A percentile compares a stretch with the other conserved stretches of the same genome.
Conservation (phyloP, 768 basidiomycete genomes). For the Tulasnella sp. region DNA sequence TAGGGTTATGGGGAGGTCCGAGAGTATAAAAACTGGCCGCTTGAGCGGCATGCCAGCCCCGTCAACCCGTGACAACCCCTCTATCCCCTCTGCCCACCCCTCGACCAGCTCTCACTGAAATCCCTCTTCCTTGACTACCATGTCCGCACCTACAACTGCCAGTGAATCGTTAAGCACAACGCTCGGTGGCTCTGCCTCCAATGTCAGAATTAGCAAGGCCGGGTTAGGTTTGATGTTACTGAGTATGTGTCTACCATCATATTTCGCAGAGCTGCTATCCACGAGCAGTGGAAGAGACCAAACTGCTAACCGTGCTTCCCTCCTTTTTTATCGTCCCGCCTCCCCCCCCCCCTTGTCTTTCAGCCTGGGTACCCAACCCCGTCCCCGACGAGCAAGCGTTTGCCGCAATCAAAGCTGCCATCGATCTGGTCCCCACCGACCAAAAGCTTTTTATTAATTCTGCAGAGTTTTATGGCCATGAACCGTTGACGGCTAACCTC, state of each 20-base stretch:
- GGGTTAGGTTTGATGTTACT: not conserved
- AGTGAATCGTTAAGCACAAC: not conserved
- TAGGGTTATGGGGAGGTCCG: too few species aligned
- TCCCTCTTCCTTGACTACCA: not conserved
- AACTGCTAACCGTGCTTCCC: not conserved
- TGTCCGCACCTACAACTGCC: not conserved
- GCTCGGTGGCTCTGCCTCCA: conserved; percentile 1
- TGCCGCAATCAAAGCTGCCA: conserved; percentile 48
- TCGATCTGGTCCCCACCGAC: conserved; percentile 38
- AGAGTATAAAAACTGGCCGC: too few species aligned
- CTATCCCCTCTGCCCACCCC: not conserved
- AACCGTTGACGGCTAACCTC: conserved; percentile 39
- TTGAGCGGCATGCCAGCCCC: too few species aligned
- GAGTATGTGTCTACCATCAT: not conserved
- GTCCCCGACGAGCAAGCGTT: conserved; percentile 53
- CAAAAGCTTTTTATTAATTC: conserved; percentile 45
- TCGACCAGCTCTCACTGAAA: not conserved
- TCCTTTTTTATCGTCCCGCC: too few species aligned
- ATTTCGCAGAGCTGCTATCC: not conserved
- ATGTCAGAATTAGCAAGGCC: not conserved
- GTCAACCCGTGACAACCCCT: too few species aligned
- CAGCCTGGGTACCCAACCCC: conserved; percentile 36
- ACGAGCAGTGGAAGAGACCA: not conserved
- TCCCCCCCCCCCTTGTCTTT: too few species aligned
- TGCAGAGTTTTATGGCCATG: conserved; percentile 51